Conservation (phyloP, 2,329 filamentous ascomycete species). For the Chaetomiaceae sp. region DNA sequence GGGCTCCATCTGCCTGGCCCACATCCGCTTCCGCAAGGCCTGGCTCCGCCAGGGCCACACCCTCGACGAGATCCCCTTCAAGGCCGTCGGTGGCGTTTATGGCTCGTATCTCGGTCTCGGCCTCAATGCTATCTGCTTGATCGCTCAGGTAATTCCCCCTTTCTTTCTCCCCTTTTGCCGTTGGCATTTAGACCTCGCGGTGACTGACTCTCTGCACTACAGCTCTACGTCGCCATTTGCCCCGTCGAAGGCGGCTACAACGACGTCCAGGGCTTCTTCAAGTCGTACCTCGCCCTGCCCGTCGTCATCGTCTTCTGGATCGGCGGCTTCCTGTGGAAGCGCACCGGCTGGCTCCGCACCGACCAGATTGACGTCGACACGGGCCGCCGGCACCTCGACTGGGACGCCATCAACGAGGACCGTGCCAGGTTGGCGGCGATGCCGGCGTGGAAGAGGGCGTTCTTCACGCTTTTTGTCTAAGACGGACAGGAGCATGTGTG, state of each 20-base stretch:
- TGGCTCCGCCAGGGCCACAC: slow-evolving; percentile 56
- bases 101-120: slow-evolving; percentile 60
- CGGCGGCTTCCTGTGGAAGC: slow-evolving; percentile 61
- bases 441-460: slow-evolving; percentile 47
- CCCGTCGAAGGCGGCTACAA: slow-evolving; percentile 35
- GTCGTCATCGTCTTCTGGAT: slow-evolving; percentile 53
- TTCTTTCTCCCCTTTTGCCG: not conserved
- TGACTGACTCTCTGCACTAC: slow-evolving; percentile 1
- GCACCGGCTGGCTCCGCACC: slow-evolving; percentile 53
- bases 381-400: slow-evolving; percentile 61
- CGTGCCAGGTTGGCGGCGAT: slow-evolving; percentile 46
- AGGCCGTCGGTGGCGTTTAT: slow-evolving; percentile 52
- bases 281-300: slow-evolving; percentile 48
- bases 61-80: slow-evolving; percentile 62
- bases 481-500: no score
- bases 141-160: slow-evolving; percentile 43
- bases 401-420: slow-evolving; percentile 57
- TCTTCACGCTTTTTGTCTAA: slow-evolving; percentile 36
- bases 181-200: no score
- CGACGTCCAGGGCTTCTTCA: slow-evolving; percentile 49
- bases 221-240: slow-evolving; percentile 48
- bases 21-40: slow-evolving; percentile 63
- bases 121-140: slow-evolving; percentile 51
- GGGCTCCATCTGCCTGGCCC: slow-evolving; percentile 60
- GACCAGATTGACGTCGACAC: slow-evolving; percentile 63